Evolutionary conservation across 441 rosid genomes (phyloP).

Genomic region (Gossypium aridum): DNA sequence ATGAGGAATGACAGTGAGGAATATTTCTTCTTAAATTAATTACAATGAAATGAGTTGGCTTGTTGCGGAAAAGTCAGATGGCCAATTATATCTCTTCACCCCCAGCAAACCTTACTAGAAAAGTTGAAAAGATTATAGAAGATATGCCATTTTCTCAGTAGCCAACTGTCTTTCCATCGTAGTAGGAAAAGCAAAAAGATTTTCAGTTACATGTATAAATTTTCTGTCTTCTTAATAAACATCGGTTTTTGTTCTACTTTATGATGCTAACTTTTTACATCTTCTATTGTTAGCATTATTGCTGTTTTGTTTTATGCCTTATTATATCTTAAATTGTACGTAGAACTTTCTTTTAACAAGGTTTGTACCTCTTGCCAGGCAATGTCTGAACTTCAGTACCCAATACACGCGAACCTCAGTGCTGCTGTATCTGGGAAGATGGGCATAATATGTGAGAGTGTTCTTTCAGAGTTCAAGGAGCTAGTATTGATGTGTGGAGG

Average conservation of each 20-base stretch:
- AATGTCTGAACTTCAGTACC: slow-evolving; percentile 57
- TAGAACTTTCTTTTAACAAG: slow-evolving; percentile 1
- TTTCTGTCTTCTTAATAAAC: background rate
- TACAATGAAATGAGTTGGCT: background rate
- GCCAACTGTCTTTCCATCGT: background rate
- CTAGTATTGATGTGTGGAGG: slow-evolving; percentile 76
- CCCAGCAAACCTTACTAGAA: background rate
- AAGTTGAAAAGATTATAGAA: background rate
- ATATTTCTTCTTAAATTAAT: background rate
- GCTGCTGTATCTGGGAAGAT: slow-evolving; percentile 40
- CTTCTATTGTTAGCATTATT: background rate
- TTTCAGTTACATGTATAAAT: background rate
- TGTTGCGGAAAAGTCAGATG: background rate
- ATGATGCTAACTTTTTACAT: background rate
- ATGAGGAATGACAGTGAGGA: background rate
- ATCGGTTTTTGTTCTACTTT: background rate
- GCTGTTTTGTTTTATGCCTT: background rate
- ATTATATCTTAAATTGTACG: background rate
- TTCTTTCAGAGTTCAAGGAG: slow-evolving; percentile 67
- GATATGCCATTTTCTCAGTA: background rate
- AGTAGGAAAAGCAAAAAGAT: background rate
- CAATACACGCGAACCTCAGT: slow-evolving; percentile 48
- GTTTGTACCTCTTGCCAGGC: slow-evolving; percentile 37
- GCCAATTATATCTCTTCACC: background rate
- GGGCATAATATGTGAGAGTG: slow-evolving; percentile 70